Percentiles rank a stretch among this genome's conserved stretches.
Conservation (phyloP, 2,329 filamentous ascomycete genomes). For the Emergomyces orientalis region DNA sequence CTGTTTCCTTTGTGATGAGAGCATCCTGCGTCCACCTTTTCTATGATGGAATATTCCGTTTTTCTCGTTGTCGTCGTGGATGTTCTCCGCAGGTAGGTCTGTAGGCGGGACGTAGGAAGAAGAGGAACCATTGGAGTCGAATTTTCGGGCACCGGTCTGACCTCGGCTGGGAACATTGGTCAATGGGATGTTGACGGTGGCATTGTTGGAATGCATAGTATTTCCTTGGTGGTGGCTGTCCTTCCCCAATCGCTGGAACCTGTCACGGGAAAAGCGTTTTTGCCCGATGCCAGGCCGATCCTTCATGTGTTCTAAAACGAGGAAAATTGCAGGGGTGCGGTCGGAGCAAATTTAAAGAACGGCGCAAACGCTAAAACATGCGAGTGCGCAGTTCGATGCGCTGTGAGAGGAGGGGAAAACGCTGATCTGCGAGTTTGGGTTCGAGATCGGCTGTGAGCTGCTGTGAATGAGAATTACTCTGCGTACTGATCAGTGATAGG, state of each 20-base stretch:
- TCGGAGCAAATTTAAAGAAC: background rate
- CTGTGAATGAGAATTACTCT: too few species aligned
- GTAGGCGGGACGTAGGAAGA: slow-evolving; percentile 22
- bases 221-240: slow-evolving; percentile 10
- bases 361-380: background rate
- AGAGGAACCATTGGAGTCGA: slow-evolving; percentile 20
- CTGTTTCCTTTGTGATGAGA: slow-evolving; percentile 21
- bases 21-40: slow-evolving; percentile 28
- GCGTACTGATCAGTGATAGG: background rate
- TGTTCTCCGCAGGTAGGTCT: slow-evolving; percentile 17
- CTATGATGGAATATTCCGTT: slow-evolving; percentile 18
- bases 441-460: background rate
- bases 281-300: slow-evolving; percentile 28
- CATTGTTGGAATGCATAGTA: slow-evolving; percentile 43
- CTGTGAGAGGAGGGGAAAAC: background rate
- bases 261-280: slow-evolving; percentile 38
- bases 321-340: background rate
- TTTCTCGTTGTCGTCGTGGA: slow-evolving; percentile 28
- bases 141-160: slow-evolving; percentile 38
- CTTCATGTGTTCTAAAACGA: slow-evolving; percentile 21
- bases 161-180: slow-evolving; percentile 45
- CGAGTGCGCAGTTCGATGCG: background rate
- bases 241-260: slow-evolving; percentile 33
- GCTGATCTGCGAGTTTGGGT: background rate
- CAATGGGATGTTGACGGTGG: slow-evolving; percentile 54